Evolutionary conservation across 2,329 filamentous ascomycete genomes (phyloP).

Genomic region (Claviceps maximensis): DNA sequence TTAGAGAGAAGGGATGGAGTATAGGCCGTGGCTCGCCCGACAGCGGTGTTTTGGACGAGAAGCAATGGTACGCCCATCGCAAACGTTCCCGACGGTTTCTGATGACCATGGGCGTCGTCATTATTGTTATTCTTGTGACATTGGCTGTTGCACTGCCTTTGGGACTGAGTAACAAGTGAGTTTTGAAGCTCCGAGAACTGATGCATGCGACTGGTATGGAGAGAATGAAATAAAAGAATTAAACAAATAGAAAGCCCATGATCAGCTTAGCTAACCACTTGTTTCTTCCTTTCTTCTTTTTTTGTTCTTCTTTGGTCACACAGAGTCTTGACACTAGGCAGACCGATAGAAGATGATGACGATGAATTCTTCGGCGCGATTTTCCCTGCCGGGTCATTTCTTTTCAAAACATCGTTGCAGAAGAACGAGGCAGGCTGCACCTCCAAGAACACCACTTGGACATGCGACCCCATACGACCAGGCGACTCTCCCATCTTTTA

Average conservation of each 20-base stretch:
- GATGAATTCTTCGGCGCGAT: constrained; percentile 5
- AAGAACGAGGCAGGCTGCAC: constrained; percentile 43
- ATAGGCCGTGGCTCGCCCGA: neutral
- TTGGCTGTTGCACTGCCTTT: constrained; percentile 27
- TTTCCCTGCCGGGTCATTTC: constrained; percentile 52
- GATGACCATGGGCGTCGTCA: constrained; percentile 15
- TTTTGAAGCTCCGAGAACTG: neutral
- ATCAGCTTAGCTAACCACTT: too few species aligned
- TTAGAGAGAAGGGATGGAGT: neutral
- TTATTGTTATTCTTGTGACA: constrained; percentile 19
- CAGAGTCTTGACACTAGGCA: constrained; percentile 4
- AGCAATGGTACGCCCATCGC: constrained; percentile 9
- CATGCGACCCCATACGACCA: constrained; percentile 42
- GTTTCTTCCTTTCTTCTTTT: too few species aligned
- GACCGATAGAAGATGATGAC: neutral
- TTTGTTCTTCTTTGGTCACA: neutral
- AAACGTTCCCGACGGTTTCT: constrained; percentile 22
- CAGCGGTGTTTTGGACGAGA: constrained; percentile 1
- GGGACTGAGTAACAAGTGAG: constrained; percentile 22
- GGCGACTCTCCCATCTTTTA: constrained; percentile 39
- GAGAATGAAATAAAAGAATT: too few species aligned
- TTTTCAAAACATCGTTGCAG: constrained; percentile 44
- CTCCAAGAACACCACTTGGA: constrained; percentile 43
- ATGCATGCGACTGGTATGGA: too few species aligned
- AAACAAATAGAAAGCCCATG: too few species aligned